Evolutionary conservation across 78 protist species (phyloP), one percentile per base, ranked within the genome.

Genomic region (Dictyostelium capitatum): DNA sequence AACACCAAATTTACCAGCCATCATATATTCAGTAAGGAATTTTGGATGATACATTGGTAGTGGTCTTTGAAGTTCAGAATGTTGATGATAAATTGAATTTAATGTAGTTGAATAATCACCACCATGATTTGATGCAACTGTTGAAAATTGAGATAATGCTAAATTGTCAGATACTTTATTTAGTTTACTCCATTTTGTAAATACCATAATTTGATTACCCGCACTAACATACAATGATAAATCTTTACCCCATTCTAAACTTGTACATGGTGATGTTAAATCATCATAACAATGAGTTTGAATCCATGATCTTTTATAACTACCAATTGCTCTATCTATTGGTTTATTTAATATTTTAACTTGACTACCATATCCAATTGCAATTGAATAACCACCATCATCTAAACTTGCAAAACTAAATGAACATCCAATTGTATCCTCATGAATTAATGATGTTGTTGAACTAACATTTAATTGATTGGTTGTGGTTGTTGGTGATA

Each of bases 21-120:
- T 81, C 87, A 90, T 82, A 43, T 67, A 90, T 53, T 82, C 83
- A 4, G 79, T 74, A 23, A 80, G 47, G 53, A 80, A 48, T 78
- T 90, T 90, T 12, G 95, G 95, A 37, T 90, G 95, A n/a, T 80
- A 90, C 75, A 77, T 64, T 46, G 95, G 82, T 6, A 90, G 37
- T 30, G 95, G 23, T 25, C 91, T 20, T 25, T 37, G 25, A n/a
- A 90, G 64, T 5, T 50, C 41, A 0, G 90, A 80, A 46, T 90
- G 89, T 30, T 67, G 95, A 30, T 81, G 89, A 30, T 82, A 81
- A 12, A 81, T 23, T 37, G 90, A 69, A 14, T 69, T 65, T 0
- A 83, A 0, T 25, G 32, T 70, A 6, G 54, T 12, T 30, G 19
- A 28, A 15, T 67, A 32, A 15, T 67, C 48, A 67, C 37, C 43